Evolutionary conservation across 2,329 filamentous ascomycete genomes (phyloP).

Genomic region (Tolypocladium paradoxum): DNA sequence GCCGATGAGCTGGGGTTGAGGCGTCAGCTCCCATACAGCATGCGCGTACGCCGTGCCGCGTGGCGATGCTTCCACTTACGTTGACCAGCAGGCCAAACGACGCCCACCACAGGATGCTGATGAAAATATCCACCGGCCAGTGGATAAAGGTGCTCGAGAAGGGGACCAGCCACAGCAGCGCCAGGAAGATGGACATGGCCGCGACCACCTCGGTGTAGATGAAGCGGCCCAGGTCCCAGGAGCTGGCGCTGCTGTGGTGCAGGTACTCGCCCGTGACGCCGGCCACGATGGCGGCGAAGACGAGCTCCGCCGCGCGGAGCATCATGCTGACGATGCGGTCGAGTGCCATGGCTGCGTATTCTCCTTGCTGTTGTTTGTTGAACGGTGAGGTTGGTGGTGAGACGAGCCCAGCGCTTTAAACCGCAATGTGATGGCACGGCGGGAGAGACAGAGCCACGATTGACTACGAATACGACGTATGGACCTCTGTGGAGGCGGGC

Average conservation of each 20-base stretch:
- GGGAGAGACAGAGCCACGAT: background rate
- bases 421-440: background rate
- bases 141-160: constrained; percentile 56
- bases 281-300: constrained; percentile 61
- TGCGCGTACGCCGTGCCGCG: background rate
- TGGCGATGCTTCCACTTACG: constrained; percentile 26
- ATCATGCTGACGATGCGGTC: constrained; percentile 28
- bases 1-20: constrained; percentile 24
- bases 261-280: constrained; percentile 60
- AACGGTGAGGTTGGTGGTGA: too few relatives aligned
- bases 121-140: constrained; percentile 60
- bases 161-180: constrained; percentile 62
- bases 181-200: constrained; percentile 56
- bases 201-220: constrained; percentile 69
- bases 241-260: constrained; percentile 33
- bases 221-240: constrained; percentile 50
- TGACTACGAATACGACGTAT: background rate
- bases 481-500: background rate
- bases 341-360: constrained; percentile 21
- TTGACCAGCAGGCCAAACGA: constrained; percentile 56
- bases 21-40: constrained; percentile 1
- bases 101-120: constrained; percentile 61
- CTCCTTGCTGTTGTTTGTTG: background rate
- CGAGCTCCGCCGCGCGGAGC: constrained; percentile 41
- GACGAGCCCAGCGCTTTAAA: background rate